phyloP scores from a whole-genome alignment of 106 monocot species.

The Alisma plantagoaquatica region DNA sequence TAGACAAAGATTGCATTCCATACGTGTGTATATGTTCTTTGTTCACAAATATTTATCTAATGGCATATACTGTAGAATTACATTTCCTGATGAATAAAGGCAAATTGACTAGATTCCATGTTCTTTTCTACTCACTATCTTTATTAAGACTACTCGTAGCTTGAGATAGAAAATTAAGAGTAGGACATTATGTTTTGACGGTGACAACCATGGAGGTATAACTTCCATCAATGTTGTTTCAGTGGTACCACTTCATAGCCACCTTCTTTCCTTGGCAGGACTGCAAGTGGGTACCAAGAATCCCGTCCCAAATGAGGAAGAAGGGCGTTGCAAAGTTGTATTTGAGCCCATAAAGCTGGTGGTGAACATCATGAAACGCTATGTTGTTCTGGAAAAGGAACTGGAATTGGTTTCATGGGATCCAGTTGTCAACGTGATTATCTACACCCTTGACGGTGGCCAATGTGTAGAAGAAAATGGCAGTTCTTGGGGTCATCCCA shows the following conservation, averaged over 20 bases:
- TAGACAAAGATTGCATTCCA: too few species aligned
- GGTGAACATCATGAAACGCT: conserved; percentile 12
- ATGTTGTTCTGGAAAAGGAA: conserved; percentile 9
- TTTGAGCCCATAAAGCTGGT: conserved; percentile 8
- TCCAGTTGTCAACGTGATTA: conserved; percentile 11
- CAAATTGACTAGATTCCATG: too few species aligned
- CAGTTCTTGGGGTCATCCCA: conserved; percentile 12
- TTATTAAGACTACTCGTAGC: too few species aligned
- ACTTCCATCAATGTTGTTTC: too few species aligned
- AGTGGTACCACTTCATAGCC: background rate
- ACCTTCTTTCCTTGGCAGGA: conserved; percentile 3
- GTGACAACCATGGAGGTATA: too few species aligned
- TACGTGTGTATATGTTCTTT: too few species aligned
- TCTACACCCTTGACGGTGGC: conserved; percentile 13
- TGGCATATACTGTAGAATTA: too few species aligned
- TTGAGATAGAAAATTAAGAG: too few species aligned
- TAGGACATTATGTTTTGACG: too few species aligned
- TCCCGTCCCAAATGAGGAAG: conserved; percentile 12
- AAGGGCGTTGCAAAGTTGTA: conserved; percentile 13
- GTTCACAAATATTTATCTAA: too few species aligned
- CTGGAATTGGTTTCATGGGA: conserved; percentile 15
- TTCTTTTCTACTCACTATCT: too few species aligned
- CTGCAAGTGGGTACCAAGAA: conserved; percentile 10
- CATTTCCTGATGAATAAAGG: too few species aligned
- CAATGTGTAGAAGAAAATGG: conserved; percentile 10